Evolutionary conservation across 2,329 filamentous ascomycete species (phyloP), one percentile per base, ranked within the genome.

Genomic region (Fonsecaea multimorphosa): DNA sequence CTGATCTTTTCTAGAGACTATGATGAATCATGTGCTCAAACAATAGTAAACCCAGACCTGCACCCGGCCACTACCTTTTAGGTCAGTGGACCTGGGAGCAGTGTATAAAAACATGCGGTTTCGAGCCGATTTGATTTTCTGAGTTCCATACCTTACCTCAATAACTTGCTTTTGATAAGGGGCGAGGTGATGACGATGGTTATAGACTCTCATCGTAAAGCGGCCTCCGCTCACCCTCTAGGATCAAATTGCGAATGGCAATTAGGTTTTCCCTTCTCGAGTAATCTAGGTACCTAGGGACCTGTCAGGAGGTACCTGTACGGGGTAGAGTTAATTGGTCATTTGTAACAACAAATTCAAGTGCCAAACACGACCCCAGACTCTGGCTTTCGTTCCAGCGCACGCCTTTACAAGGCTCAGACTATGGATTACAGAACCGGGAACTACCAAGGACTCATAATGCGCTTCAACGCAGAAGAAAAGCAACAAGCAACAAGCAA

Each of bases 401-500:
- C 22, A 27, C 12, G 19, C 44, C 44, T 27, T 49, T 24, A 49
- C 22, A 27, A 14, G 22, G 12, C 14, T 24, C 19, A 3, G 44
- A 11, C 44, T 27, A 5, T 14, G 44, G 44, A 27, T n/a, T 19
- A n/a, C 40, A 46, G n/a, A 46, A 46, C n/a, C 19, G 19, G 19
- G 11, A 49, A 49, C 22, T 24, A 24, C 44, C 19, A 49, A 29
- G 51, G n/a, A n/a, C n/a, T 44, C 46, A 58, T 46, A 31, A 51
- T 31, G 46, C 61, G 63, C 63, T 65, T 32, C 32, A 65, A 65
- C 63, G 63, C 63, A 65, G 63, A 58, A 65, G 12, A 60, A 46
- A 19, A 58, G 58, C 14, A 29, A n/a, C n/a, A 22, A 34, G 19
- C 44, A 51, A n/a, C n/a, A n/a, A 31, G 29, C 27, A 61, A n/a